Conservation (phyloP, 345 rosid species). For the Anacardium occidentale region DNA sequence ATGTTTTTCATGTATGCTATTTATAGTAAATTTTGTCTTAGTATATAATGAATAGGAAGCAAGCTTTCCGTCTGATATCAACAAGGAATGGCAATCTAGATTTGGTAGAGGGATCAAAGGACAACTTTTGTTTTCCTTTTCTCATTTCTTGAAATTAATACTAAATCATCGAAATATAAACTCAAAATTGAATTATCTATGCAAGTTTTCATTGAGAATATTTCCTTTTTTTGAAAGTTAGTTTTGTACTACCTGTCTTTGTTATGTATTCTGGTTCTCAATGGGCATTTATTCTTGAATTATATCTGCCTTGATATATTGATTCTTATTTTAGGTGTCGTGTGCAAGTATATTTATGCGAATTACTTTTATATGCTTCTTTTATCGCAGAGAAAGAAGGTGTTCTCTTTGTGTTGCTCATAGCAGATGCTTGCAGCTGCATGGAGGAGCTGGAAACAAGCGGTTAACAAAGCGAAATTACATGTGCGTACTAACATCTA, state of each 20-base stretch:
- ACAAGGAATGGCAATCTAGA: neutral
- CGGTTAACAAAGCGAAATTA: constrained; percentile 22
- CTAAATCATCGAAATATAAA: neutral
- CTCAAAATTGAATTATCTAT: neutral
- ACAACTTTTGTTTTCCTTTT: neutral
- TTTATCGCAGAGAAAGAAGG: constrained; percentile 74
- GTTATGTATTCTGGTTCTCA: neutral
- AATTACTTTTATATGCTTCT: neutral
- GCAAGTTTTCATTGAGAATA: too few species aligned
- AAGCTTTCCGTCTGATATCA: neutral
- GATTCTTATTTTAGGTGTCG: neutral
- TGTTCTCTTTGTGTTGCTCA: constrained; percentile 82
- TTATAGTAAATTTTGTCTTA: neutral
- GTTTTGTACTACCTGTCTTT: neutral
- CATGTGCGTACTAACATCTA: neutral
- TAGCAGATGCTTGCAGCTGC: constrained; percentile 60
- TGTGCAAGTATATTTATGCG: too few species aligned
- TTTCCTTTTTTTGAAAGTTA: neutral
- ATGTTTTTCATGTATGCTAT: neutral
- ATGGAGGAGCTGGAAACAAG: constrained; percentile 40
- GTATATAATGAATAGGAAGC: neutral
- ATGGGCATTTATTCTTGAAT: neutral
- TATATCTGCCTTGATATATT: neutral
- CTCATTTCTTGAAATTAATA: neutral
- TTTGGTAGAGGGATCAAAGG: neutral